phyloP scores from a whole-genome alignment of 441 rosid species.

The Hura crepitans region DNA sequence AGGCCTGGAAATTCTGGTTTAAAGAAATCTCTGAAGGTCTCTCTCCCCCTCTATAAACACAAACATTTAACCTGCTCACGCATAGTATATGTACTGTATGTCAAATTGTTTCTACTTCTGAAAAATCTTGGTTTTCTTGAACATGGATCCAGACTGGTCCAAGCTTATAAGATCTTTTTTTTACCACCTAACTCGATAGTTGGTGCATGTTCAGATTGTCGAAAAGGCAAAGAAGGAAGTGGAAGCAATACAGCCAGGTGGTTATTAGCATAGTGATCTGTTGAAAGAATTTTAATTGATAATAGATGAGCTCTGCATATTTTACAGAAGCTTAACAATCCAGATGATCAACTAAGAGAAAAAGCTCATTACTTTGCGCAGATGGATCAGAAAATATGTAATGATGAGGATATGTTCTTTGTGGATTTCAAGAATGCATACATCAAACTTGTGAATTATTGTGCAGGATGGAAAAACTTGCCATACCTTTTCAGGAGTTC shows the following conservation, averaged over 20 bases:
- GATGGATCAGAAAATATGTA: constrained; percentile 71
- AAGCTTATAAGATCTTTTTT: constrained; percentile 18
- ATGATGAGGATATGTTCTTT: constrained; percentile 60
- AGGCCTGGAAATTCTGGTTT: constrained; percentile 90
- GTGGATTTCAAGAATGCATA: constrained; percentile 74
- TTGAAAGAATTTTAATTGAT: constrained; percentile 10
- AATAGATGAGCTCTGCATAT: too few species aligned
- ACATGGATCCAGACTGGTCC: constrained; percentile 23
- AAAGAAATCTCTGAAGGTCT: constrained; percentile 73
- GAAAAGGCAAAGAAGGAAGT: constrained; percentile 72
- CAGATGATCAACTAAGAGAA: too few species aligned
- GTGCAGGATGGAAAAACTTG: constrained; percentile 64
- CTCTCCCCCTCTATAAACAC: constrained; percentile 5
- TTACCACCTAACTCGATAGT: constrained; percentile 31
- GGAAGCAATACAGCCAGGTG: constrained; percentile 65
- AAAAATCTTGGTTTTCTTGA: constrained; percentile 2
- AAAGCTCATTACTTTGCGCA: constrained; percentile 20
- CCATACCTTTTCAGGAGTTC: constrained; percentile 22
- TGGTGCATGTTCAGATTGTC: constrained; percentile 52
- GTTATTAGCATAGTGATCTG: constrained; percentile 15
- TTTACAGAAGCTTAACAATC: too few species aligned
- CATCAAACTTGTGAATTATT: constrained; percentile 66
- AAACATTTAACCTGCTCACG: background rate
- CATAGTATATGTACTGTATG: background rate
- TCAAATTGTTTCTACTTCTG: constrained; percentile 7